These are phyloP conservation scores for Talaromyces atroroseus DNA, from an alignment of 2,329 filamentous ascomycete genomes.

Conservation along the genomic window DNA sequence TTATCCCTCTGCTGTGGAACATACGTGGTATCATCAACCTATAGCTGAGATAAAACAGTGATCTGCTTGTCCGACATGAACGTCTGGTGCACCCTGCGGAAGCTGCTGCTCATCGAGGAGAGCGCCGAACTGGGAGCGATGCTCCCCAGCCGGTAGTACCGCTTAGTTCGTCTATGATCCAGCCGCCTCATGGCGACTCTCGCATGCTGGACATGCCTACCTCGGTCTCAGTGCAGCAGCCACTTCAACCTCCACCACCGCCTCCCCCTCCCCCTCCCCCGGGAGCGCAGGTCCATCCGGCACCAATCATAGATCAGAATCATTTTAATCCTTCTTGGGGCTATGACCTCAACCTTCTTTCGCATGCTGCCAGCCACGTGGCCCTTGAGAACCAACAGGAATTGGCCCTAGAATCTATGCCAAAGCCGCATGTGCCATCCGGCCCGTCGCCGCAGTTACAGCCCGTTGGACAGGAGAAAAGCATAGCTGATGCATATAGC, in stretches of 20 bases:
- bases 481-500: conserved; percentile 39
- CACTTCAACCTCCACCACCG: conserved; percentile 9
- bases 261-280: conserved; percentile 18
- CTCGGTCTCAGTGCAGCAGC: conserved; percentile 36
- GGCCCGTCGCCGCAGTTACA: conserved; percentile 33
- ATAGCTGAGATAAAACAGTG: conserved; percentile 27
- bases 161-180: conserved; percentile 32
- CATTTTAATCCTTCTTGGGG: conserved; percentile 47
- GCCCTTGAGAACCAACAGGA: conserved; percentile 43
- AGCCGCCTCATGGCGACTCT: conserved; percentile 35
- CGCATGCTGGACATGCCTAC: conserved; percentile 44
- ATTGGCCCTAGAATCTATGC: conserved; percentile 29
- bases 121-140: conserved; percentile 27
- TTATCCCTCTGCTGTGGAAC: conserved; percentile 3
- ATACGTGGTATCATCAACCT: background rate
- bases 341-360: conserved; percentile 46
- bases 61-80: conserved; percentile 47
- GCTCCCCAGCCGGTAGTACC: conserved; percentile 24
- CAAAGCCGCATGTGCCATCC: conserved; percentile 29
- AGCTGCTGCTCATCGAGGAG: conserved; percentile 32
- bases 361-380: conserved; percentile 46
- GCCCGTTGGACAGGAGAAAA: conserved; percentile 29
- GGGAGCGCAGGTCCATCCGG: conserved; percentile 31
- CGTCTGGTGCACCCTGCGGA: conserved; percentile 44
- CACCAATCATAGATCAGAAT: conserved; percentile 38